phyloP scores from a whole-genome alignment of 345 rosid genomes.

The Eucalyptus pauciflora region DNA sequence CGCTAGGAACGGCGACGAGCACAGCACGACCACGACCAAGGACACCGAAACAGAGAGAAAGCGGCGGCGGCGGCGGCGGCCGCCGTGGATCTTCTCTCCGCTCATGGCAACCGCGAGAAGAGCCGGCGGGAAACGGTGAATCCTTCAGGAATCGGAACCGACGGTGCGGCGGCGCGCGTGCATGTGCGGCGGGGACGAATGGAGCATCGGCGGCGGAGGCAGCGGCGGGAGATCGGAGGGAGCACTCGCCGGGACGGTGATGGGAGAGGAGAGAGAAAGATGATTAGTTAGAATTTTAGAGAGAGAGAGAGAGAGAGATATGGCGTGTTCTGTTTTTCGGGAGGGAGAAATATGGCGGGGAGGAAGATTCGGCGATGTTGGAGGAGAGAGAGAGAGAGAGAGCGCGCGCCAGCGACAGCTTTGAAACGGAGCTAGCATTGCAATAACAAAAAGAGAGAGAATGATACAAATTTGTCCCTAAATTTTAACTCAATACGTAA shows the following conservation, averaged over 20 bases:
- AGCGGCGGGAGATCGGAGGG: background rate
- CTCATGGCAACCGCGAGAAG: slow-evolving; percentile 13
- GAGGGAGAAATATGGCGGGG: slow-evolving; percentile 55
- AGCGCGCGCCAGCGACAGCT: background rate
- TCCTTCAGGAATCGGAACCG: background rate
- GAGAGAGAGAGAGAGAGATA: background rate
- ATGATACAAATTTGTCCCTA: too few relatives aligned
- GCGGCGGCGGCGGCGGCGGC: background rate
- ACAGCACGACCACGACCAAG: background rate
- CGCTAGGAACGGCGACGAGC: background rate
- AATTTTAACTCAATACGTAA: accelerated
- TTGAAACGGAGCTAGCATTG: background rate
- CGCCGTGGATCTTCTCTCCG: slow-evolving; percentile 7
- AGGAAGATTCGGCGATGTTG: slow-evolving; percentile 36
- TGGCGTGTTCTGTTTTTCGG: background rate
- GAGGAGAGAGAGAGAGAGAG: background rate
- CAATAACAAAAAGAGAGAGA: background rate
- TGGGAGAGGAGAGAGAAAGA: background rate
- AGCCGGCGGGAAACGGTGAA: background rate
- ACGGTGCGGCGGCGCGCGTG: background rate
- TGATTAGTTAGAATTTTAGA: background rate
- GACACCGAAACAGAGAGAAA: slow-evolving; percentile 5
- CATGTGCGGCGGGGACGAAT: background rate
- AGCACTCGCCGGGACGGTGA: background rate
- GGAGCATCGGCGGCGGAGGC: background rate